phyloP scores from a whole-genome alignment of 2,329 filamentous ascomycete genomes.

The Monilinia fructigena region DNA sequence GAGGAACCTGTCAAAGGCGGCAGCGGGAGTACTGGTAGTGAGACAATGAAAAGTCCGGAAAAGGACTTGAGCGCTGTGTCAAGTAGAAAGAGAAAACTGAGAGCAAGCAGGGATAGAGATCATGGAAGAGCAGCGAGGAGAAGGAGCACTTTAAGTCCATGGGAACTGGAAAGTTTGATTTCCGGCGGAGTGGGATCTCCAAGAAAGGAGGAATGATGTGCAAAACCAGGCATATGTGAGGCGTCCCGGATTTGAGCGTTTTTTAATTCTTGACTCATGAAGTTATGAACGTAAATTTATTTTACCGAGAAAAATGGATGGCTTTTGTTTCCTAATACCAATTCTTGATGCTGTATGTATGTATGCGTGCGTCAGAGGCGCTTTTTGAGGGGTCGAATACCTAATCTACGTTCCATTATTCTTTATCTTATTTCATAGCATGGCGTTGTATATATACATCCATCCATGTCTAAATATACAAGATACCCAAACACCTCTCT shows the following conservation, averaged over 20 bases:
- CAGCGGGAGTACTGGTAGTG: conserved; percentile 8
- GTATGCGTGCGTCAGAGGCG: background rate
- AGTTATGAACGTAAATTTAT: conserved; percentile 15
- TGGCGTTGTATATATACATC: background rate
- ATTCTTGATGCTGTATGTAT: background rate
- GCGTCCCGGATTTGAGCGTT: conserved; percentile 10
- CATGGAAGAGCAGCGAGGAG: conserved; percentile 55
- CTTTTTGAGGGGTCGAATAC: background rate
- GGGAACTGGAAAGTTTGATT: conserved; percentile 69
- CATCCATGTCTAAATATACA: conserved; percentile 6
- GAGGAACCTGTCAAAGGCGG: conserved; percentile 25
- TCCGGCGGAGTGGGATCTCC: conserved; percentile 39
- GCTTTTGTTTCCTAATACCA: background rate
- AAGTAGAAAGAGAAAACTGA: conserved; percentile 45
- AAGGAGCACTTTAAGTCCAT: conserved; percentile 72
- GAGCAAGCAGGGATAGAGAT: conserved; percentile 39
- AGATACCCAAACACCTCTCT: background rate
- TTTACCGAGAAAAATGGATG: conserved; percentile 9
- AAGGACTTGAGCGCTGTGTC: conserved; percentile 21
- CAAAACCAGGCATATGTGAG: background rate
- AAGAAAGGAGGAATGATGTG: conserved; percentile 13
- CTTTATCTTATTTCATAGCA: background rate
- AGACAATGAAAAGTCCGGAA: conserved; percentile 18
- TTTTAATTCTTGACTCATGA: conserved; percentile 14
- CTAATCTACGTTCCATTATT: background rate